These are phyloP conservation scores for Micractinium conductrix DNA, from an alignment of 139 green algal species.

Conservation along the genomic window DNA sequence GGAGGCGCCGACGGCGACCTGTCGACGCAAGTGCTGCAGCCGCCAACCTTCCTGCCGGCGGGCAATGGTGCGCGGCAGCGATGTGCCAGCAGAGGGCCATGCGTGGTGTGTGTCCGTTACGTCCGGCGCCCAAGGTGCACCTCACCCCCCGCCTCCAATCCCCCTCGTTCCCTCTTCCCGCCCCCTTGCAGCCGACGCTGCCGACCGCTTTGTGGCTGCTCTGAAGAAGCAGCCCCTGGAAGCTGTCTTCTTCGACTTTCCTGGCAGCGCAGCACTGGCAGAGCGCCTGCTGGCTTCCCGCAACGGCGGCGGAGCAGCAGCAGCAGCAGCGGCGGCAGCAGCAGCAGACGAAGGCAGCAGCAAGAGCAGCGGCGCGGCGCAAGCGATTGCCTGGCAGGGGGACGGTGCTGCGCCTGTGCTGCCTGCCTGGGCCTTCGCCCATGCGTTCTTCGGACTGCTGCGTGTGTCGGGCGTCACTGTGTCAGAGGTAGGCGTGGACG, in stretches of 20 bases:
- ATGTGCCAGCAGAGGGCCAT: neutral
- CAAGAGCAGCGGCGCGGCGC: neutral
- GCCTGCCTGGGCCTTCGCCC: conserved; percentile 67
- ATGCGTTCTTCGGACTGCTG: conserved; percentile 72
- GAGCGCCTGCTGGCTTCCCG: neutral
- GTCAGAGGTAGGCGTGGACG: conserved; percentile 43
- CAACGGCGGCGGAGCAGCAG: no score
- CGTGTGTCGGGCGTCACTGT: conserved; percentile 43
- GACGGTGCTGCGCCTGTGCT: conserved; percentile 43
- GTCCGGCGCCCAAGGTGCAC: neutral
- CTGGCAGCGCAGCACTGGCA: neutral
- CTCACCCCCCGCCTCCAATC: neutral
- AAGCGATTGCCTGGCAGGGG: conserved; percentile 66
- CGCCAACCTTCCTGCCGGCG: conserved; percentile 30
- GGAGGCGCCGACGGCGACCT: conserved; percentile 40
- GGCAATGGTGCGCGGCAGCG: neutral
- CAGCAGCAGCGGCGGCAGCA: neutral
- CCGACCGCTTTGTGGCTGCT: no score
- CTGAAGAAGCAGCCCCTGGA: neutral
- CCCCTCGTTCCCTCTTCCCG: no score
- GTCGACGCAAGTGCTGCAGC: conserved; percentile 33
- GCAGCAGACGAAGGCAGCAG: neutral
- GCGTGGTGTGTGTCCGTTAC: neutral
- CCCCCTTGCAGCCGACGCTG: no score
- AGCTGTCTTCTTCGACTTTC: neutral